phyloP scores from a whole-genome alignment of 805 yeast species.

The Metschnikowia picachoensis region DNA sequence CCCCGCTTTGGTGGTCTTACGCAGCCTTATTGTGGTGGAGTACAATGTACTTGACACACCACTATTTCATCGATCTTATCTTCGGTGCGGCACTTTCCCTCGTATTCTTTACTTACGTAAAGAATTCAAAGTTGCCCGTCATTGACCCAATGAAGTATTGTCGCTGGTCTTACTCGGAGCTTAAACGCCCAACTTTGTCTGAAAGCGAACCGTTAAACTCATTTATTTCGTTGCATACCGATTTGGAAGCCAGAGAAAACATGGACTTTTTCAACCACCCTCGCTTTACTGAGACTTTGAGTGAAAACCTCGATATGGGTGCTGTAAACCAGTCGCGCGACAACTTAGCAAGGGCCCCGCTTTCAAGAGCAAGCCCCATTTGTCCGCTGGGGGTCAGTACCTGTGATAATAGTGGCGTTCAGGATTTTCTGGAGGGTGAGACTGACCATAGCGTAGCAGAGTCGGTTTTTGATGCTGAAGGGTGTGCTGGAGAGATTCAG shows the following conservation, averaged over 20 bases:
- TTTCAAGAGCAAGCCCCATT: slow-evolving; percentile 5
- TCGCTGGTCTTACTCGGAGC: slow-evolving; percentile 61
- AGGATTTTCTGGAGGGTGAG: slow-evolving; percentile 19
- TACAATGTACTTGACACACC: slow-evolving; percentile 96
- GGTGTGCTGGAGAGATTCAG: slow-evolving; percentile 22
- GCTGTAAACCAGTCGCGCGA: slow-evolving; percentile 12
- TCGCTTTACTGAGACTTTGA: slow-evolving; percentile 9
- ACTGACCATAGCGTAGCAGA: slow-evolving; percentile 37
- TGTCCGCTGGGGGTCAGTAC: neutral
- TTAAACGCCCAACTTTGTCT: slow-evolving; percentile 24
- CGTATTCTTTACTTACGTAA: slow-evolving; percentile 63
- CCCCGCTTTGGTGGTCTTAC: slow-evolving; percentile 66
- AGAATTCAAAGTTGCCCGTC: slow-evolving; percentile 64
- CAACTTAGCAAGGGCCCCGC: neutral
- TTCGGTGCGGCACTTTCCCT: slow-evolving; percentile 89
- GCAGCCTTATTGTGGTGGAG: slow-evolving; percentile 98
- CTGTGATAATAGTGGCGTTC: neutral
- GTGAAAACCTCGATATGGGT: slow-evolving; percentile 22
- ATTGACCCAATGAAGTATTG: slow-evolving; percentile 51
- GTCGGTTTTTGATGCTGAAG: slow-evolving; percentile 33
- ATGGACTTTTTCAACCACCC: slow-evolving; percentile 7
- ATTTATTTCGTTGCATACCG: slow-evolving; percentile 13
- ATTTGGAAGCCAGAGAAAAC: slow-evolving; percentile 9
- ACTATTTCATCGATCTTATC: slow-evolving; percentile 87
- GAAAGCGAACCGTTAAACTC: slow-evolving; percentile 31